phyloP scores from a whole-genome alignment of 2,329 filamentous ascomycete genomes.

The Epichloe baconii region DNA sequence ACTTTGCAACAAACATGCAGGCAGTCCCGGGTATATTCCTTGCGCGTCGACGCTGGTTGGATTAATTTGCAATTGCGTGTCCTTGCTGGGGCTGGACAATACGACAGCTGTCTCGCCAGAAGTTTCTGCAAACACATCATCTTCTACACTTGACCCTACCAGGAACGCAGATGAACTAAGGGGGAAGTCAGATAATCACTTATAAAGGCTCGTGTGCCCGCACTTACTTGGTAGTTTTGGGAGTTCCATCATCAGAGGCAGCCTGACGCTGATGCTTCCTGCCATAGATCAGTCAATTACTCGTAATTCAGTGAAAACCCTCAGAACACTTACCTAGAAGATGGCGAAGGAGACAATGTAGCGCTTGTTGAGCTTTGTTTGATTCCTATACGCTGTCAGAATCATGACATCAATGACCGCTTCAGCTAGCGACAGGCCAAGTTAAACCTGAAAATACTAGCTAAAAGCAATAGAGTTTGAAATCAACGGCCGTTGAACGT shows the following conservation, averaged over 20 bases:
- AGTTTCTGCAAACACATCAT: conserved; percentile 9
- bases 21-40: conserved; percentile 36
- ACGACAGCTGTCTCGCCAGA: conserved; percentile 1
- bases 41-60: conserved; percentile 32
- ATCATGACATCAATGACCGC: neutral
- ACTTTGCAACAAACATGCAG: conserved; percentile 57
- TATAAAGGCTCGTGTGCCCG: neutral
- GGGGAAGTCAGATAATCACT: neutral
- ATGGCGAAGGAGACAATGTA: neutral
- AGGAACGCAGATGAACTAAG: conserved; percentile 6
- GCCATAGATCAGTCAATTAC: neutral
- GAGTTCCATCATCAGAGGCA: conserved; percentile 5
- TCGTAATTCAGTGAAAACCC: neutral
- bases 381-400: conserved; percentile 1
- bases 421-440: neutral
- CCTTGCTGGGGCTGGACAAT: neutral
- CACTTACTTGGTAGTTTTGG: conserved; percentile 5
- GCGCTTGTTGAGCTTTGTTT: conserved; percentile 2
- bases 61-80: conserved; percentile 1
- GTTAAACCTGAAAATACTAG: too few relatives aligned
- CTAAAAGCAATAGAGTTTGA: neutral
- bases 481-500: neutral
- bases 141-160: conserved; percentile 9
- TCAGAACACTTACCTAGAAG: neutral
- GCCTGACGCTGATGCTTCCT: conserved; percentile 5